Evolutionary conservation across 2,329 filamentous ascomycete genomes (phyloP), one percentile per base, ranked within the genome.

Genomic region (Raffaelea albimanens): DNA sequence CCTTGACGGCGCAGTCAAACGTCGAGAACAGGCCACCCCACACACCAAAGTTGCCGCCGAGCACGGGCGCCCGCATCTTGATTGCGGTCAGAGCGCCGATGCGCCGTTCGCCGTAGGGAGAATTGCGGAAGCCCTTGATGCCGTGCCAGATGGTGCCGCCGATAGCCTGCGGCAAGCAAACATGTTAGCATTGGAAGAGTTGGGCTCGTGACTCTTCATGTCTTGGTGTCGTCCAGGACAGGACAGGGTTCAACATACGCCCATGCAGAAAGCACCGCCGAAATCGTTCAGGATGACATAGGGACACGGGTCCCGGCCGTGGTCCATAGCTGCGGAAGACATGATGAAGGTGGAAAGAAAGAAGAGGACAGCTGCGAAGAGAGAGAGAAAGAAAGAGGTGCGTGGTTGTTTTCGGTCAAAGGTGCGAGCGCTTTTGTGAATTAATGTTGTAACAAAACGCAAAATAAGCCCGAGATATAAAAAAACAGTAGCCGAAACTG

Each of bases 281-380:
- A 97, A 97, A 72, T 98, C 93, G 70, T 90, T 95, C 57, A 97
- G 78, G 56, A 93, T 86, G 62, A 97, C 90, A 83, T 85, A 97
- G 48, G 93, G 93, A 70, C 93, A 97, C 53, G 93, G 93, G 69
- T 97, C 93, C 72, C 93, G 80, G 55, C 87, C 85, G 76, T 97
- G 93, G 81, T 98, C 91, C 85, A 95, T 93, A 46, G 56, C 54
- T 23, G 23, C 23, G 45, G 42, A 21, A n/a, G n/a, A n/a, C n/a
- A n/a, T n/a, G n/a, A n/a, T n/a, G n/a, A n/a, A n/a, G n/a, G n/a
- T n/a, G n/a, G n/a, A n/a, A n/a, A n/a, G n/a, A n/a, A n/a, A n/a
- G n/a, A n/a, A n/a, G n/a, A n/a, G n/a, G n/a, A n/a, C n/a, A n/a
- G n/a, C n/a, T n/a, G n/a, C n/a, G n/a, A 29, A 29, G 25, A 29